These are phyloP conservation scores for Simplicillium sp. DNA, from an alignment of 2,329 filamentous ascomycete species.

Conservation along the genomic window DNA sequence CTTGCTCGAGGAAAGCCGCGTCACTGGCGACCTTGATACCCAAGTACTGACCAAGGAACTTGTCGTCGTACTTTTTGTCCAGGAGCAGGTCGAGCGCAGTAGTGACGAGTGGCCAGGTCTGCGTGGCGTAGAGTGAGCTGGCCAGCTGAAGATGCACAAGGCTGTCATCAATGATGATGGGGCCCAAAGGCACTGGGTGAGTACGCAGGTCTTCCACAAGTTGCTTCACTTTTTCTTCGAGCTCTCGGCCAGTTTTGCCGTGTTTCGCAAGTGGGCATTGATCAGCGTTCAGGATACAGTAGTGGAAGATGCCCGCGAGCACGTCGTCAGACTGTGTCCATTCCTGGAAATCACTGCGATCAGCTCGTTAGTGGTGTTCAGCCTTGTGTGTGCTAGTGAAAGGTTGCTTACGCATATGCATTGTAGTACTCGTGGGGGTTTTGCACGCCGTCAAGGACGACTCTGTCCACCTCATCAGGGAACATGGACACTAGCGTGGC, in stretches of 20 bases:
- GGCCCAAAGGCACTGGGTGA: constrained; percentile 14
- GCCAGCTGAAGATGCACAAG: constrained; percentile 11
- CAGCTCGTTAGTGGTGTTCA: not conserved
- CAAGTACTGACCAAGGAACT: not conserved
- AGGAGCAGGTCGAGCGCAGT: constrained; percentile 8
- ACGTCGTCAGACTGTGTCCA: constrained; percentile 15
- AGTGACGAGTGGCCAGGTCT: constrained; percentile 9
- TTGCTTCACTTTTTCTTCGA: constrained; percentile 22
- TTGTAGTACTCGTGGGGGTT: constrained; percentile 23
- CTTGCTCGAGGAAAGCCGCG: not conserved
- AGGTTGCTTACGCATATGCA: constrained; percentile 8
- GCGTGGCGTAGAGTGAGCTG: constrained; percentile 12
- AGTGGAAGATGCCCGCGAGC: constrained; percentile 16
- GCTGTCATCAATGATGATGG: constrained; percentile 14
- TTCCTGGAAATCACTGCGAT: constrained; percentile 13
- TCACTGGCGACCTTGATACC: not conserved
- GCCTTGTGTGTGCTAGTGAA: not conserved
- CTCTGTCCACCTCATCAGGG: constrained; percentile 26
- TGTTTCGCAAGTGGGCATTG: constrained; percentile 19
- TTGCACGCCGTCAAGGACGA: constrained; percentile 26
- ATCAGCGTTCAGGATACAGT: constrained; percentile 15
- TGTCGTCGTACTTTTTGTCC: not conserved
- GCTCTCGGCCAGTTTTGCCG: constrained; percentile 17
- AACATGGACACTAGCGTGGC: constrained; percentile 29
- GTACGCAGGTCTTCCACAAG: constrained; percentile 17